Percentiles rank a stretch among this genome's conserved stretches.
Evolutionary conservation across 106 monocot species (phyloP).

Genomic region (Platanthera zijinensis): DNA sequence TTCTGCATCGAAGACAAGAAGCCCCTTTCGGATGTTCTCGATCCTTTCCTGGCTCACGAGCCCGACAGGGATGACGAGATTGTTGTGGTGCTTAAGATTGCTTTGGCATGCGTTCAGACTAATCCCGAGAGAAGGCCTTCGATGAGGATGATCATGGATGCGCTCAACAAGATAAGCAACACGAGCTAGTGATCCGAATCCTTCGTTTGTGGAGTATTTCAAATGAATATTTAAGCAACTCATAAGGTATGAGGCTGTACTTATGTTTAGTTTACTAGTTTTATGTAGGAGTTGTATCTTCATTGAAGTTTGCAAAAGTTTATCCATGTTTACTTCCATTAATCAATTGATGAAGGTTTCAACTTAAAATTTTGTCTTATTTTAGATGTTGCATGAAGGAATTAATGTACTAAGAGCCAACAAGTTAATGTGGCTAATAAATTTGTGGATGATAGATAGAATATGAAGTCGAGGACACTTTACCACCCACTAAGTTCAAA

Average conservation of each 20-base stretch:
- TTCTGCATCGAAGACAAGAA: constrained; percentile 59
- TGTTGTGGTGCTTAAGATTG: constrained; percentile 44
- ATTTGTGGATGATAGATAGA: background rate
- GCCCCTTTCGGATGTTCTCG: constrained; percentile 37
- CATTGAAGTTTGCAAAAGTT: background rate
- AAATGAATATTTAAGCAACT: background rate
- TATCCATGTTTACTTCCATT: constrained; percentile 1
- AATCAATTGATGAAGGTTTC: background rate
- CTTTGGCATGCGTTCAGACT: constrained; percentile 49
- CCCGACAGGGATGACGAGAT: constrained; percentile 44
- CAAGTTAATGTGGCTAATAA: background rate
- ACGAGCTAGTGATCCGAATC: background rate
- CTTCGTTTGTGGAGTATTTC: too few species aligned
- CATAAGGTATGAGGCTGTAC: background rate
- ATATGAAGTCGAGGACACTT: too few species aligned
- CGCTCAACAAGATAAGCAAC: constrained; percentile 19
- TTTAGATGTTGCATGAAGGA: background rate
- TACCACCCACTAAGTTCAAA: too few species aligned
- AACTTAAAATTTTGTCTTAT: background rate
- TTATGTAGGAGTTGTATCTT: background rate
- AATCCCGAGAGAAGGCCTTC: constrained; percentile 54
- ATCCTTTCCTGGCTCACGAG: constrained; percentile 29
- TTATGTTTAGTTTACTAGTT: background rate
- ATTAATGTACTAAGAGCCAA: background rate
- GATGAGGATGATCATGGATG: constrained; percentile 42